Base-by-base conservation (phyloP, 169 alveolate species). In the Babesia bigemina region DNA sequence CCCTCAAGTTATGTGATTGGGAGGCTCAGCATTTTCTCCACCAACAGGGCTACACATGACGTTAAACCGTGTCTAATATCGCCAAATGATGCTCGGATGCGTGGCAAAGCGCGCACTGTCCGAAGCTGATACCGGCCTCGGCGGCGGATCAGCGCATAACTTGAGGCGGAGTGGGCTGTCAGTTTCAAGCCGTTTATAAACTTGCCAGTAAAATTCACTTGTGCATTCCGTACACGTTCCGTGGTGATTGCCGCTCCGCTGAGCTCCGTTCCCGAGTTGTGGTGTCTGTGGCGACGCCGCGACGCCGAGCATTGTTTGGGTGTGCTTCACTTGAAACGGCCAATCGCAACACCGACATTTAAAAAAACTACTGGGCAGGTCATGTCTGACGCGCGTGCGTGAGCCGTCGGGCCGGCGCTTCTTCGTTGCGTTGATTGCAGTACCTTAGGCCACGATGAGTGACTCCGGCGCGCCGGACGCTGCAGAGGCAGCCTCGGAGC, bases 381-480 rank as follows among this genome's bases (percentile, higher is more conserved):
- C 45, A n/a, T 16, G 74, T 44, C 4, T 65, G 4, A 47, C 0
- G 26, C 59, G 22, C 47, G 19, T 29, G 13, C 53, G 45, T 26
- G 48, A 47, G 74, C 42, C 50, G 49, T 33, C 33, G 58, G 56
- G 66, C 53, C 52, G 66, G 66, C 66, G 8, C 28, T 47, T 21
- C 17, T 65, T 63, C 39, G 60, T 12, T 22, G 55, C 39, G 39
- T 33, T 33, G 39, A 2, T 2, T 33, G 39, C 39, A 4, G 39
- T 33, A 33, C 39, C 39, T 33, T 33, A 6, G 39, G 39, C 39
- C 39, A n/a, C 22, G 0, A 67, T 67, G 76, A 55, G 3, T 2
- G 76, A 67, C 65, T 12, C 76, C 44, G 50, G 33, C 36, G 76
- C 52, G 76, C 22, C n/a, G 42, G 76, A 67, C 24, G 57, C 76